phyloP scores from a whole-genome alignment of 495 filamentous ascomycete genomes.

The Pseudevernia furfuracea region DNA sequence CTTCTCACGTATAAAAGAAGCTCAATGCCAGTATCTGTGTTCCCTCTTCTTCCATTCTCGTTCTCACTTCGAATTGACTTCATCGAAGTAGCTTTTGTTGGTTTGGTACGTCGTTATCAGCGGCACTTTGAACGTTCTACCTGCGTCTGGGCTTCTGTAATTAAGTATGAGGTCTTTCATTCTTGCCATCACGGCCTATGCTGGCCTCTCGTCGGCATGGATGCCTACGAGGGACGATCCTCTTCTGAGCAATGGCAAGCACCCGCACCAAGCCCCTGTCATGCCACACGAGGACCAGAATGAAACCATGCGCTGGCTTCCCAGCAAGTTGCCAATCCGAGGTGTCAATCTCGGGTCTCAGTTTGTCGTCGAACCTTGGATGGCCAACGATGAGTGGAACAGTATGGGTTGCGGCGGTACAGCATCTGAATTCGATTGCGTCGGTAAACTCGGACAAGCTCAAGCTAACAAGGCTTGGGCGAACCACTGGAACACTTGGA shows the following conservation, averaged over 20 bases:
- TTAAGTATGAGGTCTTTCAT: not conserved
- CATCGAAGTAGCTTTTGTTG: not conserved
- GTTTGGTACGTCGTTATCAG: not conserved
- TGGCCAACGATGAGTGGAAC: constrained; percentile 42
- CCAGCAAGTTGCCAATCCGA: constrained; percentile 42
- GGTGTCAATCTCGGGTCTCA: constrained; percentile 55
- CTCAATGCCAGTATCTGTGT: not conserved
- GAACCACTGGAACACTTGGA: constrained; percentile 53
- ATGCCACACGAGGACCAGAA: not conserved
- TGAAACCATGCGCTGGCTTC: not conserved
- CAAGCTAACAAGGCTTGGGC: constrained; percentile 47
- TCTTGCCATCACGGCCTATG: not conserved
- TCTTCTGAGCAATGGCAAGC: not conserved
- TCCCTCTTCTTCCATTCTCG: too few relatives aligned
- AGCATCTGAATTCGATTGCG: constrained; percentile 52
- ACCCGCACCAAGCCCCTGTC: not conserved
- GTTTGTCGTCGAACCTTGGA: constrained; percentile 56
- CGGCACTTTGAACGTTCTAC: not conserved
- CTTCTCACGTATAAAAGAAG: not conserved
- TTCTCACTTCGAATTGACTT: too few relatives aligned
- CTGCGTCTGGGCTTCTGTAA: not conserved
- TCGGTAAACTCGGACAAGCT: constrained; percentile 45
- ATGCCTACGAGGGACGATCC: not conserved
- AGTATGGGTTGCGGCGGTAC: constrained; percentile 47
- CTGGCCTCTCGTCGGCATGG: not conserved